These are phyloP conservation scores for Eutreptiella sp. DNA, from an alignment of 208 protist genomes.

Conservation along the genomic window DNA sequence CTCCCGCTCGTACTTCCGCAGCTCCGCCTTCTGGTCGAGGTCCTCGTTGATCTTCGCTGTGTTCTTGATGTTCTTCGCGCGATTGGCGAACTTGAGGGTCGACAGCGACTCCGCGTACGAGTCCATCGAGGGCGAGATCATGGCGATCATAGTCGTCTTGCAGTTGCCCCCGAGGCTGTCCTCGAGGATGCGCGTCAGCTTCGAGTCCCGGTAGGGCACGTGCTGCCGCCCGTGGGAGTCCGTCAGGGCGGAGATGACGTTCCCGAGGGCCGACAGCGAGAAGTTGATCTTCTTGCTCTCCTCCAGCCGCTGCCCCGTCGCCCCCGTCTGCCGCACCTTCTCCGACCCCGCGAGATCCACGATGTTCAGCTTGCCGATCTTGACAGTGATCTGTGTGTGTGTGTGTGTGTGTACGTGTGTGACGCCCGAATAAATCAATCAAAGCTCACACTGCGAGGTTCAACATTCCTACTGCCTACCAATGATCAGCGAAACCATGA, in stretches of 20 bases:
- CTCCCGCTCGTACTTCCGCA: slow-evolving; percentile 57
- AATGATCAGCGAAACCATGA: too few species aligned
- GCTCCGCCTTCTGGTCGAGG: slow-evolving; percentile 44
- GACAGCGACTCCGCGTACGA: slow-evolving; percentile 41
- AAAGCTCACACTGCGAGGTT: too few species aligned
- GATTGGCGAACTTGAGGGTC: slow-evolving; percentile 53
- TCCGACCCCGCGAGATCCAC: slow-evolving; percentile 87
- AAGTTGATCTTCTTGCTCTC: slow-evolving; percentile 62
- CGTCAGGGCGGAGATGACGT: slow-evolving; percentile 61
- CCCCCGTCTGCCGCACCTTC: slow-evolving; percentile 55
- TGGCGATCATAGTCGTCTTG: slow-evolving; percentile 46
- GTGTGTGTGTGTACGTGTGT: too few species aligned
- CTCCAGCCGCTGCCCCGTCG: slow-evolving; percentile 55
- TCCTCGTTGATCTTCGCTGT: slow-evolving; percentile 25
- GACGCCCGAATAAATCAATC: too few species aligned
- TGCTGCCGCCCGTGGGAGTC: slow-evolving; percentile 30
- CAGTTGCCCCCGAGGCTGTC: slow-evolving; percentile 45
- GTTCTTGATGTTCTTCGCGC: slow-evolving; percentile 44
- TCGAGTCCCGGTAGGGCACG: slow-evolving; percentile 49
- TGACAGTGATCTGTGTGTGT: slow-evolving; percentile 23
- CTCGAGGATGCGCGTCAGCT: slow-evolving; percentile 43
- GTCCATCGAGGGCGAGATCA: slow-evolving; percentile 36
- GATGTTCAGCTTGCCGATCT: slow-evolving; percentile 80
- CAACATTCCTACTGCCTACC: too few species aligned
- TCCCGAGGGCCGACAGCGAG: slow-evolving; percentile 56